Conservation (phyloP, 2,329 filamentous ascomycete species). For the Sporothrix dimorphospora region DNA sequence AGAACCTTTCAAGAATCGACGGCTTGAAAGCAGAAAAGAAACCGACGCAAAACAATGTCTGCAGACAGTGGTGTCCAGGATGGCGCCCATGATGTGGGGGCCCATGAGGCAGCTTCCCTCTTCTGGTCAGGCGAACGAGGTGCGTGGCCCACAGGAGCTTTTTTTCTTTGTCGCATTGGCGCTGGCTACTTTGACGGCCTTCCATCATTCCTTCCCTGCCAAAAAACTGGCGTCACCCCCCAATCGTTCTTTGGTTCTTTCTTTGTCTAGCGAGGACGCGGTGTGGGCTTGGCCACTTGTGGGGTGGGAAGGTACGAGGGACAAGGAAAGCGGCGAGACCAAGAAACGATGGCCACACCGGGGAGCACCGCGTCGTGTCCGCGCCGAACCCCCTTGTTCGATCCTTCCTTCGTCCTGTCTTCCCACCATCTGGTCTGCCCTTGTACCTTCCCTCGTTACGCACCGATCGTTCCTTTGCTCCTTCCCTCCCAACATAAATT, state of each 20-base stretch:
- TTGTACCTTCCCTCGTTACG: not conserved
- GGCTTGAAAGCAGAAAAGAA: not conserved
- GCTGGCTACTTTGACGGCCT: conserved; percentile 30
- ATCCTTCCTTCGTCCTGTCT: conserved; percentile 20
- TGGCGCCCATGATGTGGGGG: conserved; percentile 17
- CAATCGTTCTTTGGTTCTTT: not conserved
- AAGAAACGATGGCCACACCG: not conserved
- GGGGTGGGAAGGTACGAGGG: not conserved
- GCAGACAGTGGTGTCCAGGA: not conserved
- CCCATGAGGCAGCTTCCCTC: conserved; percentile 8
- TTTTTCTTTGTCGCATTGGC: conserved; percentile 29
- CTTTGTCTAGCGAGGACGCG: not conserved
- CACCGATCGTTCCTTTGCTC: not conserved
- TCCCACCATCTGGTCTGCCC: not conserved
- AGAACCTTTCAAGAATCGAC: not conserved
- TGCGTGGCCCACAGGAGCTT: conserved; percentile 22
- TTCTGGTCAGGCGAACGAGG: conserved; percentile 22
- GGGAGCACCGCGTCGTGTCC: not conserved
- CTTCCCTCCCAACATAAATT: conserved; percentile 16
- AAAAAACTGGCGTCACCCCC: not conserved
- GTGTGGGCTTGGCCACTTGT: conserved; percentile 1
- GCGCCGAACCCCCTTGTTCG: not conserved
- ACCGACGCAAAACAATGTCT: conserved; percentile 3
- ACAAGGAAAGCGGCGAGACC: not conserved
- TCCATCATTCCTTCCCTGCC: not conserved